Base-by-base conservation (phyloP, 169 alveolate genomes). In the Plasmodium coatneyi region DNA sequence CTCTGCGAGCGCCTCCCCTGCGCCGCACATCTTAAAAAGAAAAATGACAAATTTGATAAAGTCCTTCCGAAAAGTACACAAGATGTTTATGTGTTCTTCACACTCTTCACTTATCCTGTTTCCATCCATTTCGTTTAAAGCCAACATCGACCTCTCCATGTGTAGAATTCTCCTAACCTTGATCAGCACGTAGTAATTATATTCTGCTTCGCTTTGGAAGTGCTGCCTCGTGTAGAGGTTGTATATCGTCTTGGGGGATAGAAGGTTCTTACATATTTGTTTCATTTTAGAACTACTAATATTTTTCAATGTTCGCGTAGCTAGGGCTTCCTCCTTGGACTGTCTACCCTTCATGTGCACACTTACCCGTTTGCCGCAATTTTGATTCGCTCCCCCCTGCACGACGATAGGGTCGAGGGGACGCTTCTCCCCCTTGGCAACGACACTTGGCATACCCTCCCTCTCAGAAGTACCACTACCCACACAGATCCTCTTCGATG, bases 31-130 rank as follows among this genome's bases (percentile, higher is more conserved):
- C 49, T 54, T 84, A 74, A 84, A 84, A 6, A 84, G 60, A 84
- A 84, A 84, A 16, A 74, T 72, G 9, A 84, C 76, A 84, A 43
- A 84, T 16, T 84, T 84, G 22, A 84, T 71, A 74, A 84, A 84
- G 14, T 84, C 92, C 60, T 84, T 71, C 60, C 84, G 49, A 30
- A 84, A 46, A 43, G 78, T 46, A 22, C 54, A 84, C 79, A 84
- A 46, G 2, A 84, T 7, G 25, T 76, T 71, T 49, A 84, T 74
- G 41, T 84, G 54, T 32, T 84, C 84, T 19, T 74, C 78, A 72
- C 92, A 84, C 5, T 84, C 92, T 49, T 84, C 84, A 49, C 41
- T 84, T 54, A 84, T 72, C 46, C 25, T 41, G 56, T 84, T 52
- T 12, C 30, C 16, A 7, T 84, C 34, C 22, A 84, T 84, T 74